A percentile compares a stretch with the other conserved stretches of the same genome.
Evolutionary conservation across 1,284 basidiomycete species (phyloP).

Genomic region (Pholiota adiposa): DNA sequence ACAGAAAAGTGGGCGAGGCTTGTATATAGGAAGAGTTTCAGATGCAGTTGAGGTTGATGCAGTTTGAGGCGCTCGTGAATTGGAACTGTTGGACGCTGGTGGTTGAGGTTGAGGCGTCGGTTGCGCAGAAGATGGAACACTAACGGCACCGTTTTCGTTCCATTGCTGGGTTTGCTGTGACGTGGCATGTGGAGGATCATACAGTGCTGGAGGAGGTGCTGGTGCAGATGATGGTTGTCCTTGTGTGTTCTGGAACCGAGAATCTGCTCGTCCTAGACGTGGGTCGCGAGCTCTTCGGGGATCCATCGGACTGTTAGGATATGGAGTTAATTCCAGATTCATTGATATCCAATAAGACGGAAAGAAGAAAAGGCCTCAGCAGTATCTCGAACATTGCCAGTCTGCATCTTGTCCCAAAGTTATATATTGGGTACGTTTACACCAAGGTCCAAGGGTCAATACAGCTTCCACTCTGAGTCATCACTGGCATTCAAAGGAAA

Average conservation of each 20-base stretch:
- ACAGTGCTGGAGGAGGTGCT: conserved; percentile 33
- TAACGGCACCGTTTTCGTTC: conserved; percentile 15
- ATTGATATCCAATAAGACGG: conserved; percentile 7
- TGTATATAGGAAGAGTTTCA: conserved; percentile 43
- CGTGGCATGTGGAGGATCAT: conserved; percentile 25
- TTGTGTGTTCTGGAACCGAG: conserved; percentile 59
- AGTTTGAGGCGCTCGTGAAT: conserved; percentile 7
- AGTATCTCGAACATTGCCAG: conserved; percentile 86
- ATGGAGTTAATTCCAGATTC: background rate
- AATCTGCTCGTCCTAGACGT: conserved; percentile 70
- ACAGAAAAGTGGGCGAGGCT: conserved; percentile 84
- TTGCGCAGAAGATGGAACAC: conserved; percentile 11
- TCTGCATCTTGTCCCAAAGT: conserved; percentile 72
- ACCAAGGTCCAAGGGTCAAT: conserved; percentile 53
- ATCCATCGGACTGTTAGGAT: conserved; percentile 55
- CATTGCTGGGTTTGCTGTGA: conserved; percentile 17
- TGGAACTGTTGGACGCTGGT: conserved; percentile 4
- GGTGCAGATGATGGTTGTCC: conserved; percentile 45
- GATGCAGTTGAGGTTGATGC: conserved; percentile 3
- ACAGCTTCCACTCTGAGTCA: conserved; percentile 89
- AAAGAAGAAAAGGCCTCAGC: conserved; percentile 56
- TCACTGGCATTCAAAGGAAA: conserved; percentile 41
- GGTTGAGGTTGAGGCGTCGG: conserved; percentile 20
- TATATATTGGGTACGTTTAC: conserved; percentile 21
- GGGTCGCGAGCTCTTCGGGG: conserved; percentile 80